These are phyloP conservation scores for Trifolium repens DNA, from an alignment of 306 rosid species.

Conservation along the genomic window DNA sequence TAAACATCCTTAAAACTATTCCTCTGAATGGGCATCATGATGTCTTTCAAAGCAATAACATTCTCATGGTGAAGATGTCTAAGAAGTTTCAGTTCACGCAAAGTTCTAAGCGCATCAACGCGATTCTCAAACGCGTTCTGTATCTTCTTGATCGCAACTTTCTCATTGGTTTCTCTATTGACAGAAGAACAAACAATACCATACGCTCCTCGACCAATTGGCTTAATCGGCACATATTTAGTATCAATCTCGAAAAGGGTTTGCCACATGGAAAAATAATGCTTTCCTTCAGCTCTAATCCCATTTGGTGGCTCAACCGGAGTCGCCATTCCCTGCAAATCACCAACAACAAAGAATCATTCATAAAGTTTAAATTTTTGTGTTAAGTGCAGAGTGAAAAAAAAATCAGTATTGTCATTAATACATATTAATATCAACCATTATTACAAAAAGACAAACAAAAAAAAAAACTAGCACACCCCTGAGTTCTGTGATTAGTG, in stretches of 20 bases:
- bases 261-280: conserved; percentile 94
- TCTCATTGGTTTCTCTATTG: conserved; percentile 78
- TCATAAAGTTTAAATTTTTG: neutral
- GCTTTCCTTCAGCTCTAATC: conserved; percentile 70
- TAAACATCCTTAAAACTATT: conserved; percentile 84
- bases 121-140: conserved; percentile 86
- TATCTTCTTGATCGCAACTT: conserved; percentile 88
- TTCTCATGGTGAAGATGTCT: conserved; percentile 84
- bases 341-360: conserved; percentile 5
- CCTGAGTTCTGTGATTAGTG: neutral
- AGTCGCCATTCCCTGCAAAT: conserved; percentile 76
- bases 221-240: conserved; percentile 90
- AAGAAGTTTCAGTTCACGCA: conserved; percentile 89
- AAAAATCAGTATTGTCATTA: neutral
- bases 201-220: conserved; percentile 93
- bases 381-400: neutral
- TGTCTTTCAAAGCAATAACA: conserved; percentile 88
- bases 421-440: neutral
- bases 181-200: conserved; percentile 93
- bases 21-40: conserved; percentile 83
- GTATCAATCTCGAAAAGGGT: conserved; percentile 88
- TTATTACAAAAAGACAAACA: neutral
- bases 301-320: conserved; percentile 96
- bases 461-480: neutral
- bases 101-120: conserved; percentile 80